Evolutionary conservation across 1,139 yeast genomes (phyloP).

Genomic region (Kodamaea suecica): DNA sequence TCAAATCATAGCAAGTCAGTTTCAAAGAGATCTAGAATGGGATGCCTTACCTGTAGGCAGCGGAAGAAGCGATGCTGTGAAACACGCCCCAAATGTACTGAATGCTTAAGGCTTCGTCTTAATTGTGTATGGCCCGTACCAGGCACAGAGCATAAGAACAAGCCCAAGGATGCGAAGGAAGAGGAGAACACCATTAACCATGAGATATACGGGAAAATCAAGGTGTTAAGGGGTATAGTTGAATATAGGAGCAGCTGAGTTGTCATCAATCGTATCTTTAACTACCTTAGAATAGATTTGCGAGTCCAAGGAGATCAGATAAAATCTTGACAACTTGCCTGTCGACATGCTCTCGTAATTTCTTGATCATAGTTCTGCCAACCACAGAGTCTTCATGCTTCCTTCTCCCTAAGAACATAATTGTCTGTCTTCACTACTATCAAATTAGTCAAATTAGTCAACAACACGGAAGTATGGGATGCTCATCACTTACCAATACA

Average conservation of each 20-base stretch:
- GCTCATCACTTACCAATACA: no score
- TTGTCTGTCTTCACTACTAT: no score
- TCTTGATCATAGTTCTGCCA: no score
- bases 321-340: no score
- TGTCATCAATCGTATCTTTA: no score
- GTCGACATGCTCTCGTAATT: no score
- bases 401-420: no score
- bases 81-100: constrained; percentile 40
- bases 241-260: constrained; percentile 28
- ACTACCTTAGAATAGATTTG: no score
- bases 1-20: constrained; percentile 14
- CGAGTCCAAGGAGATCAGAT: no score
- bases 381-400: no score
- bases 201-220: constrained; percentile 56
- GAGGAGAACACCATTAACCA: constrained; percentile 49
- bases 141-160: constrained; percentile 48
- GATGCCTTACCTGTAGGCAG: constrained; percentile 46
- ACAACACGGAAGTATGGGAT: no score
- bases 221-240: constrained; percentile 60
- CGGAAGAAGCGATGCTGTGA: constrained; percentile 47
- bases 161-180: constrained; percentile 46
- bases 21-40: constrained; percentile 42
- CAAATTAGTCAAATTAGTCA: no score
- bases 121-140: constrained; percentile 52
- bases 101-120: constrained; percentile 40